Conservation (phyloP, 2,329 filamentous ascomycete species). For the Fusarium gaditjirri region DNA sequence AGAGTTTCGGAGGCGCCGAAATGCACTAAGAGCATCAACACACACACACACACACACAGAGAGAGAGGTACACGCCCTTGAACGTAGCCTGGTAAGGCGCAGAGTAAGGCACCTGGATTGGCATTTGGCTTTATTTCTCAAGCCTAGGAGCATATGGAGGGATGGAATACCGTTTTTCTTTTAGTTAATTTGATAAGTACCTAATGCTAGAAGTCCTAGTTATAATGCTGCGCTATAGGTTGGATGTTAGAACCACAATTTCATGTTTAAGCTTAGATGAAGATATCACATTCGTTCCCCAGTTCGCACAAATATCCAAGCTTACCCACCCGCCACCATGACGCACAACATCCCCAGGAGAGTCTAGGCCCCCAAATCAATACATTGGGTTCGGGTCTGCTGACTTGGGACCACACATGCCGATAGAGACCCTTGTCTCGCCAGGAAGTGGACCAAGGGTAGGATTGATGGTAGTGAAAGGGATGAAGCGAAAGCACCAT, state of each 20-base stretch:
- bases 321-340: background rate
- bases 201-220: background rate
- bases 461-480: conserved; percentile 50
- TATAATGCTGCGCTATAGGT: conserved; percentile 7
- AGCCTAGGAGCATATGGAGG: conserved; percentile 15
- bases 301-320: background rate
- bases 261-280: conserved; percentile 8
- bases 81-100: conserved; percentile 15
- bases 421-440: conserved; percentile 49
- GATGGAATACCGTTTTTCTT: background rate
- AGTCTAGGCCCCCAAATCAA: background rate
- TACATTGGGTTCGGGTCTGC: background rate
- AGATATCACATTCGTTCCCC: conserved; percentile 22
- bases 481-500: conserved; percentile 55
- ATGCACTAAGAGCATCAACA: conserved; percentile 30
- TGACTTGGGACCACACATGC: conserved; percentile 41
- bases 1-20: conserved; percentile 62
- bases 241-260: conserved; percentile 9
- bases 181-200: background rate
- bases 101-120: conserved; percentile 5
- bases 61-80: background rate
- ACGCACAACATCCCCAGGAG: background rate
- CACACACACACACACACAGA: background rate
- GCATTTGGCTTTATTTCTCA: conserved; percentile 18
- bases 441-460: conserved; percentile 50